Evolutionary conservation across 23 red algal genomes (phyloP).

Genomic region (Pyropia yezoensis): DNA sequence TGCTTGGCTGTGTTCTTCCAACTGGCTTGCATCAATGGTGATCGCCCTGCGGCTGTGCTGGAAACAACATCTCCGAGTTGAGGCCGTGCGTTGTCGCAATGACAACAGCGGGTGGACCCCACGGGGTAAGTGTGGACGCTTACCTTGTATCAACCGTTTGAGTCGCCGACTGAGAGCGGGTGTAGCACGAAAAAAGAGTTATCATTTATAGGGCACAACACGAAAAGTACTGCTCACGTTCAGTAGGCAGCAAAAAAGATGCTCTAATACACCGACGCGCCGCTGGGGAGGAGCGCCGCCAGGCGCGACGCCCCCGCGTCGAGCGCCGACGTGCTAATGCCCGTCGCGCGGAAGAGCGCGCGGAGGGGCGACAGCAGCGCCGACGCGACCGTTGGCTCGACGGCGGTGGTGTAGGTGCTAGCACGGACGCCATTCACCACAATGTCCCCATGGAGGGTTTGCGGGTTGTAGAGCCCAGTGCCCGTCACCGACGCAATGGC

Average conservation of each 20-base stretch:
- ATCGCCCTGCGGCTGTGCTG: too few species aligned
- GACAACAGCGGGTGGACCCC: too few species aligned
- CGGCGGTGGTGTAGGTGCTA: slow-evolving; percentile 28
- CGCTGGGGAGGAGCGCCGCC: slow-evolving; percentile 27
- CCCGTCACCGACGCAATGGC: neutral
- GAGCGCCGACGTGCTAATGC: slow-evolving; percentile 18
- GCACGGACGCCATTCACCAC: slow-evolving; percentile 37
- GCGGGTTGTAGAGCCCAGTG: slow-evolving; percentile 45
- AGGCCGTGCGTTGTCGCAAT: too few species aligned
- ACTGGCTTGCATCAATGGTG: too few species aligned
- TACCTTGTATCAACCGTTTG: too few species aligned
- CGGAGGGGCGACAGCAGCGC: slow-evolving; percentile 34
- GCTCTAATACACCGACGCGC: slow-evolving; percentile 20
- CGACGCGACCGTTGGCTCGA: slow-evolving; percentile 14
- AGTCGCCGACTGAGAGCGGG: too few species aligned
- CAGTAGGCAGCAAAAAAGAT: neutral
- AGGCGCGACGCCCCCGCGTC: slow-evolving; percentile 29
- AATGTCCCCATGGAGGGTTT: slow-evolving; percentile 52
- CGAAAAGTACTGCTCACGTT: too few species aligned
- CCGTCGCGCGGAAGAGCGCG: slow-evolving; percentile 32
- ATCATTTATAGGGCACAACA: too few species aligned
- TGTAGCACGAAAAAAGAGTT: too few species aligned
- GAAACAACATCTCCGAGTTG: too few species aligned
- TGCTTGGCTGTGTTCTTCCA: too few species aligned
- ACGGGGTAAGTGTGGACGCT: too few species aligned